phyloP scores from a whole-genome alignment of 2,329 filamentous ascomycete species.

The Chrysoporthe cubensis region DNA sequence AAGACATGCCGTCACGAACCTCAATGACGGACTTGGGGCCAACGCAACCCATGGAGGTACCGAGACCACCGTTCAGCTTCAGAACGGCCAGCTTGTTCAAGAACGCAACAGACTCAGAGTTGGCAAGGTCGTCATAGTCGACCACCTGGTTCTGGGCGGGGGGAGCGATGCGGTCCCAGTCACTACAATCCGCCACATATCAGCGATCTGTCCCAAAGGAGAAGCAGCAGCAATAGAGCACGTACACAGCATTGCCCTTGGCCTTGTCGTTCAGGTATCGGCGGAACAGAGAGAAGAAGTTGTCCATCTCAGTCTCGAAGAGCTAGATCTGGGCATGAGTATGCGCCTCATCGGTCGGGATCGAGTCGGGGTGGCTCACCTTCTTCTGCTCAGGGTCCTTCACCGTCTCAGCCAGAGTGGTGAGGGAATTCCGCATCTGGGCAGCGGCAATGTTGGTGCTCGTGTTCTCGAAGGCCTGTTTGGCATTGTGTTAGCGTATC shows the following conservation, averaged over 20 bases:
- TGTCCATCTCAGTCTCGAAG: slow-evolving; percentile 99
- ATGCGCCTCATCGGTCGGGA: background rate
- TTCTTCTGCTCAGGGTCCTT: slow-evolving; percentile 81
- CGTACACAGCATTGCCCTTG: slow-evolving; percentile 88
- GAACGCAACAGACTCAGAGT: slow-evolving; percentile 89
- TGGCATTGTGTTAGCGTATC: slow-evolving; percentile 13
- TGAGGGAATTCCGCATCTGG: slow-evolving; percentile 98
- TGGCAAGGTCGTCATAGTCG: slow-evolving; percentile 88
- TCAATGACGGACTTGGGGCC: slow-evolving; percentile 99
- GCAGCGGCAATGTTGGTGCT: slow-evolving; percentile 97
- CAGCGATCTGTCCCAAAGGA: background rate
- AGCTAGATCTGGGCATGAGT: slow-evolving; percentile 56
- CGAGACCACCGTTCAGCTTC: slow-evolving; percentile 98
- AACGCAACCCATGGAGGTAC: slow-evolving; percentile 99
- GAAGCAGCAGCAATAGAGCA: slow-evolving; percentile 31
- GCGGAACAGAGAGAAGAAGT: slow-evolving; percentile 99
- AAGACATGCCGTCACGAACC: slow-evolving; percentile 99
- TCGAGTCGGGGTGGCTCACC: slow-evolving; percentile 54
- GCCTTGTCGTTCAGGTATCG: slow-evolving; percentile 98
- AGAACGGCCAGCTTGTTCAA: slow-evolving; percentile 96
- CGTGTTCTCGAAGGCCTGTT: slow-evolving; percentile 97
- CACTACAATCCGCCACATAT: slow-evolving; percentile 52
- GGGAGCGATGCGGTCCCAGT: slow-evolving; percentile 96
- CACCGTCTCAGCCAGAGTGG: slow-evolving; percentile 88
- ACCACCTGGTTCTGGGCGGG: slow-evolving; percentile 93